These are phyloP conservation scores for Salix arbutifolia DNA, from an alignment of 345 rosid genomes.

Conservation along the genomic window DNA sequence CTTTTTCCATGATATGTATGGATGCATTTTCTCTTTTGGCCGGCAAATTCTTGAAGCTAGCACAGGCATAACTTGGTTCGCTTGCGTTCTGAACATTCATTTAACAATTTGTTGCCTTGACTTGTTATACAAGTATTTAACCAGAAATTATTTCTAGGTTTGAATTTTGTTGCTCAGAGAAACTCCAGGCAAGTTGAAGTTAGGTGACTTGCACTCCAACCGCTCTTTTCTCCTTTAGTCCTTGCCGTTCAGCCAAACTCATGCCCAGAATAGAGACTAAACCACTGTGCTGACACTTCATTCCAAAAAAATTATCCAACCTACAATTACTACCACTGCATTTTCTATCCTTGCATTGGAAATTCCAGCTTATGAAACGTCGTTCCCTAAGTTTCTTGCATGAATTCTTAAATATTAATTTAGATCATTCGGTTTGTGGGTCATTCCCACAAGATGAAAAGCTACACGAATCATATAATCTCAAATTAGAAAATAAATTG, in stretches of 20 bases:
- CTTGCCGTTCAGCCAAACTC: slow-evolving; percentile 17
- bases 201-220: slow-evolving; percentile 66
- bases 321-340: background rate
- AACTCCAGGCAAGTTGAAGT: slow-evolving; percentile 24
- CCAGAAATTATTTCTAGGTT: slow-evolving; percentile 23
- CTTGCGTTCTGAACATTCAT: no score
- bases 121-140: slow-evolving; percentile 4
- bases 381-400: background rate
- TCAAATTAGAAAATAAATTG: background rate
- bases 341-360: background rate
- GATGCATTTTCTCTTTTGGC: no score
- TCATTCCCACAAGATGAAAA: slow-evolving; percentile 1
- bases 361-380: background rate
- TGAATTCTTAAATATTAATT: background rate
- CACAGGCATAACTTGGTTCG: no score
- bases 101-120: background rate
- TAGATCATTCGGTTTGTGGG: slow-evolving; percentile 8
- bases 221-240: slow-evolving; percentile 33
- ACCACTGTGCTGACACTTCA: background rate
- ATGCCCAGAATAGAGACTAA: slow-evolving; percentile 2
- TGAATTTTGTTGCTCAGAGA: slow-evolving; percentile 20
- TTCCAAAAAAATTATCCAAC: slow-evolving; percentile 28
- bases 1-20: no score
- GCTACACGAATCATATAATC: slow-evolving; percentile 1
- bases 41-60: no score